Conservation (phyloP, 768 basidiomycete genomes). For the Pleurotus platypus region DNA sequence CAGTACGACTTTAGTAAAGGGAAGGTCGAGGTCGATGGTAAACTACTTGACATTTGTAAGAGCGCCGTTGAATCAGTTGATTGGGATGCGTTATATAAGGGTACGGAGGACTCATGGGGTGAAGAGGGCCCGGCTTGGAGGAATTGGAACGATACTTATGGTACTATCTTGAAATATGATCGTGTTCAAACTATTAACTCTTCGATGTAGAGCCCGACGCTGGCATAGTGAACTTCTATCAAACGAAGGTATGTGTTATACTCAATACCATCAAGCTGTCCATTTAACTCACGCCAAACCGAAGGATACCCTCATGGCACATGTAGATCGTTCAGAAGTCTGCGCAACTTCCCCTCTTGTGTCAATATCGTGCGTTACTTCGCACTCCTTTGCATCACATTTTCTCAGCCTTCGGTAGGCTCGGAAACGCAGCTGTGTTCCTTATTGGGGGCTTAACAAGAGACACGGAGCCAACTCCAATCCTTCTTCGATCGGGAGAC, state of each 20-base stretch:
- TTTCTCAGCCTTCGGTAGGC: conserved; percentile 35
- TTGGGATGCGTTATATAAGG: conserved; percentile 65
- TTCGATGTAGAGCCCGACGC: conserved; percentile 77
- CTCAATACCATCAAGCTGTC: too few relatives aligned
- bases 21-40: conserved; percentile 56
- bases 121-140: conserved; percentile 59
- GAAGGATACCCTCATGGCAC: conserved; percentile 93
- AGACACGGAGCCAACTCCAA: conserved; percentile 70
- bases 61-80: conserved; percentile 57
- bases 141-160: conserved; percentile 75
- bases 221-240: conserved; percentile 96
- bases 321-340: conserved; percentile 96
- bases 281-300: background rate
- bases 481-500: conserved; percentile 90
- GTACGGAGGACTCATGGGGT: conserved; percentile 44
- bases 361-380: conserved; percentile 75
- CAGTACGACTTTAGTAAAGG: conserved; percentile 85
- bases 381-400: background rate
- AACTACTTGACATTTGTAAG: conserved; percentile 57
- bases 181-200: conserved; percentile 3
- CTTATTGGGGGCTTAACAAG: conserved; percentile 84
- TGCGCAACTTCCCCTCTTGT: conserved; percentile 91
- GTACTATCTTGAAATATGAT: conserved; percentile 32
- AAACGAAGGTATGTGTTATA: conserved; percentile 48
- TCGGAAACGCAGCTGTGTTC: conserved; percentile 88